Conservation (phyloP, 2,329 filamentous ascomycete species). For the Ceratocystis cubensis region DNA sequence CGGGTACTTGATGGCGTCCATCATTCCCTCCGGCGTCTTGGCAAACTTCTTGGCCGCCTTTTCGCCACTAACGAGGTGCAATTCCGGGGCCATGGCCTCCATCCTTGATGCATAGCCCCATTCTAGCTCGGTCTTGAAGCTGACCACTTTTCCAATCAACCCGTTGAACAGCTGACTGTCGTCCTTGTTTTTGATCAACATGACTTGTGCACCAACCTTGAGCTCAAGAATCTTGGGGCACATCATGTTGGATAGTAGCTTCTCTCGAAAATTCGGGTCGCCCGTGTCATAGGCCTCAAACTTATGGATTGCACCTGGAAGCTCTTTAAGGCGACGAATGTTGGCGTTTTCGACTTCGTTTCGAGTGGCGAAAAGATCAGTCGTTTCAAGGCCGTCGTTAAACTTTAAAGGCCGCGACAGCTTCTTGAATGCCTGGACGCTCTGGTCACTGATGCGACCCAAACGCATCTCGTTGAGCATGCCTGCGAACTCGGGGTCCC, state of each 20-base stretch:
- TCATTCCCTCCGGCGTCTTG: slow-evolving; percentile 33
- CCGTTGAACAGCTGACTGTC: slow-evolving; percentile 78
- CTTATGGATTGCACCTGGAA: slow-evolving; percentile 54
- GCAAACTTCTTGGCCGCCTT: slow-evolving; percentile 47
- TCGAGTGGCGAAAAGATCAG: slow-evolving; percentile 86
- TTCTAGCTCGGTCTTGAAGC: slow-evolving; percentile 50
- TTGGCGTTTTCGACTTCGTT: slow-evolving; percentile 85
- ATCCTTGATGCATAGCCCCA: slow-evolving; percentile 28
- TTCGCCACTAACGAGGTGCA: slow-evolving; percentile 31
- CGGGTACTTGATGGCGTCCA: slow-evolving; percentile 53
- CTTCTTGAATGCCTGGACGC: slow-evolving; percentile 61
- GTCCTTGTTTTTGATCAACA: slow-evolving; percentile 99
- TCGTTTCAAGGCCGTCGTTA: slow-evolving; percentile 56
- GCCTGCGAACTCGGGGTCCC: slow-evolving; percentile 71
- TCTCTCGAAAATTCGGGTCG: slow-evolving; percentile 59
- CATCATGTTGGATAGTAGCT: slow-evolving; percentile 80
- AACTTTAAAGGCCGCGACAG: slow-evolving; percentile 60
- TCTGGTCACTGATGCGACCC: slow-evolving; percentile 64
- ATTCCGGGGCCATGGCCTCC: slow-evolving; percentile 31
- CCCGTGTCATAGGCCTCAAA: slow-evolving; percentile 70
- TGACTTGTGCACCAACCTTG: slow-evolving; percentile 89
- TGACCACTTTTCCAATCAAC: slow-evolving; percentile 72
- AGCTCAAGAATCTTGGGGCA: slow-evolving; percentile 67
- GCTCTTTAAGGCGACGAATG: slow-evolving; percentile 53
- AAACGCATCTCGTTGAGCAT: slow-evolving; percentile 99